These are phyloP conservation scores for Pseudogymnoascus sp. DNA, from an alignment of 2,329 filamentous ascomycete genomes.

Conservation along the genomic window DNA sequence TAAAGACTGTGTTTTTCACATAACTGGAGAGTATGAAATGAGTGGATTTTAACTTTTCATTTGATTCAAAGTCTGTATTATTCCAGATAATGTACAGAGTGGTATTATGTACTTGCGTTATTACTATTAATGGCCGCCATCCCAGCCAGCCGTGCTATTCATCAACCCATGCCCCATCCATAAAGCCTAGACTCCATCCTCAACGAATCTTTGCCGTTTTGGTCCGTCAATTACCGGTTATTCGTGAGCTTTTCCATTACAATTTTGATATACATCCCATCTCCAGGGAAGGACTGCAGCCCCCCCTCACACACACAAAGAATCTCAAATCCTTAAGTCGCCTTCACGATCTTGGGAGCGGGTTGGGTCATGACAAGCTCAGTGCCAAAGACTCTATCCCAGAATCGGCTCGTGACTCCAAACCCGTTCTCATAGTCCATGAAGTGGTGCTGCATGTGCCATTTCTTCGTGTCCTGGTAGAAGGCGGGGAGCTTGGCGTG, in stretches of 20 bases:
- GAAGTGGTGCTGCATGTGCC: slow-evolving; percentile 94
- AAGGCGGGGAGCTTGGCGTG: slow-evolving; percentile 84
- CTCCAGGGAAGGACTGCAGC: neutral
- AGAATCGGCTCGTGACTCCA: slow-evolving; percentile 91
- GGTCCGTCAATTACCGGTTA: neutral
- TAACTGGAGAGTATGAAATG: neutral
- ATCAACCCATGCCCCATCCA: neutral
- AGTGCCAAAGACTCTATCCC: slow-evolving; percentile 88
- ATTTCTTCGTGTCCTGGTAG: slow-evolving; percentile 92
- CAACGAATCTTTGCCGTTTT: neutral
- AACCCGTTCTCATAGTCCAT: slow-evolving; percentile 97
- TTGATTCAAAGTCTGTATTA: slow-evolving; percentile 4
- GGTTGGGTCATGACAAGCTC: slow-evolving; percentile 46
- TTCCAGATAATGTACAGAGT: slow-evolving; percentile 5
- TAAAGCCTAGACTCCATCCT: neutral
- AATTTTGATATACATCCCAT: neutral
- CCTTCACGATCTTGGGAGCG: slow-evolving; percentile 17
- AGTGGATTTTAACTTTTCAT: neutral
- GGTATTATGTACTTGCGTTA: slow-evolving; percentile 1
- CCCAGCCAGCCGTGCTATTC: neutral
- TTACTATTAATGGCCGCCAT: slow-evolving; percentile 7
- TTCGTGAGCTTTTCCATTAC: neutral
- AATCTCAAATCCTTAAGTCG: neutral
- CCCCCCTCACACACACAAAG: neutral
- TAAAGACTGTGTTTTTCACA: neutral